Evolutionary conservation across 2,329 filamentous ascomycete genomes (phyloP).

Genomic region (Arthrobotrys iridis): DNA sequence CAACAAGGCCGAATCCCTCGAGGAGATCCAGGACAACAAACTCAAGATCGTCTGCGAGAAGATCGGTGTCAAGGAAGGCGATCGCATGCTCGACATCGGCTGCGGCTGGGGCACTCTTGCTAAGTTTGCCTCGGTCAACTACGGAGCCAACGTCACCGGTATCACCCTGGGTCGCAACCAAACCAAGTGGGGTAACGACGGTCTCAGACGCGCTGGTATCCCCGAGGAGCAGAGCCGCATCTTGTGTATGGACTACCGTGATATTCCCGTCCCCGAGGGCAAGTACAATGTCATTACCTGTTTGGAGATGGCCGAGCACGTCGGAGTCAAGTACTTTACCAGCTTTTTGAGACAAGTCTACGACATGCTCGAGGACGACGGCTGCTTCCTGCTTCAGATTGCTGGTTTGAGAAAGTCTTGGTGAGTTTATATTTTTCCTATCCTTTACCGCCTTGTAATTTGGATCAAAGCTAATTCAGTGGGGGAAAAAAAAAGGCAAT

Average conservation of each 20-base stretch:
- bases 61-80: constrained; percentile 82
- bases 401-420: constrained; percentile 91
- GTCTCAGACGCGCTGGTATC: constrained; percentile 82
- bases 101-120: constrained; percentile 98
- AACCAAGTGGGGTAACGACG: constrained; percentile 94
- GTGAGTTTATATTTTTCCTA: constrained; percentile 72
- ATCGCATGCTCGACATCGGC: constrained; percentile 90
- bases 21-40: constrained; percentile 98
- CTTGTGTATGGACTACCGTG: constrained; percentile 96
- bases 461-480: too few relatives aligned
- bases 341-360: constrained; percentile 85
- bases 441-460: neutral
- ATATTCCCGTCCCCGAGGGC: constrained; percentile 81
- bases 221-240: constrained; percentile 89
- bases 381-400: constrained; percentile 94
- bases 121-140: constrained; percentile 91
- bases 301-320: constrained; percentile 98
- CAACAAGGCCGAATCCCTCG: constrained; percentile 85
- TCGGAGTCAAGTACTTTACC: constrained; percentile 88
- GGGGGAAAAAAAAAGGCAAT: constrained; percentile 31
- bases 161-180: constrained; percentile 95
- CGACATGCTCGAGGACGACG: constrained; percentile 96
- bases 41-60: constrained; percentile 94
- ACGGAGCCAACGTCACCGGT: constrained; percentile 84
- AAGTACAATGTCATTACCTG: constrained; percentile 95